Evolutionary conservation across 163 green algal species (phyloP), one percentile per base, ranked within the genome.

Genomic region (Scenedesmus sp.): DNA sequence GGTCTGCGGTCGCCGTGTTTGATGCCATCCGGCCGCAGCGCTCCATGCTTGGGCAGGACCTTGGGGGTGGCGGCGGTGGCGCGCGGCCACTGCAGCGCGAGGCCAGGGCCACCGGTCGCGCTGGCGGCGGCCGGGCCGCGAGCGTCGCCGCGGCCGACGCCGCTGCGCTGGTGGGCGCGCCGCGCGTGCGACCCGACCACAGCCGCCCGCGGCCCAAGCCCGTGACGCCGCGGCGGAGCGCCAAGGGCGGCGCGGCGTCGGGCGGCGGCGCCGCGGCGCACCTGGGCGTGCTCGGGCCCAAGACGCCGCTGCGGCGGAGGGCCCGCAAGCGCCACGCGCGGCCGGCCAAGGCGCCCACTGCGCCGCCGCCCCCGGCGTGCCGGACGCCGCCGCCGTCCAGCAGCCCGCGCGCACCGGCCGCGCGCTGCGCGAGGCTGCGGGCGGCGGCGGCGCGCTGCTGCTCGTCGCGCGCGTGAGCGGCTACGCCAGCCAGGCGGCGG

Each of bases 281-380:
- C 29, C 44, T 67, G 5, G 14, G 44, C 31, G 26, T 78, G 28
- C 51, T 78, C 56, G 70, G 57, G 26, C 58, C 45, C 13, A 78
- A 69, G 58, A 78, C 45, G 14, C 36, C 70, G n/a, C 18, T 77
- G 2, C 31, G 22, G 42, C 69, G 53, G 20, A 67, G 47, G 70
- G 9, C 28, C 5, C 58, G n/a, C 31, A 17, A 10, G 29, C 18
- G 4, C 13, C 11, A 26, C 9, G 31, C n/a, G 6, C 4, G 20
- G 58, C 24, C 29, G 45, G 18, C 39, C 22, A 39, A 60, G 11
- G 31, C 45, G 11, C 44, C 64, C 39, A 53, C 4, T 69, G 17
- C 53, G 36, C 56, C 0, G 31, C 53, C 53, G 50, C 22, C 18
- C 62, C 22, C 42, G n/a, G 65, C 31, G 33, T 13, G 11, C 22